These are phyloP conservation scores for Entrophospora sp. DNA, from an alignment of 192 early-diverging fungal species.

Conservation along the genomic window DNA sequence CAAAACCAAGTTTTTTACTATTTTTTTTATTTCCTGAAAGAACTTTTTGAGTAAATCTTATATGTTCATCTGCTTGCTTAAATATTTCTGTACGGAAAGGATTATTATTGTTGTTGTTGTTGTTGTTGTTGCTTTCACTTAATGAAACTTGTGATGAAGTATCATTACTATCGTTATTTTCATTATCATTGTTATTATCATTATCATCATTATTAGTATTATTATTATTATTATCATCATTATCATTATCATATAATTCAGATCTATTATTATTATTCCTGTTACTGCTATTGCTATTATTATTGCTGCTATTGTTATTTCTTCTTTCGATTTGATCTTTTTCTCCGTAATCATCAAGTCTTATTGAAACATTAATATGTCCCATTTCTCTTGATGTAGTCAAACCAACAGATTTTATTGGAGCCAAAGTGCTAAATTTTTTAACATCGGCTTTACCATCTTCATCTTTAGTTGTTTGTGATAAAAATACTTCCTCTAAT, in stretches of 20 bases:
- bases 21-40: constrained; percentile 2
- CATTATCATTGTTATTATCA: background rate
- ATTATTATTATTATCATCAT: too few relatives aligned
- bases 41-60: constrained; percentile 13
- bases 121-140: too few relatives aligned
- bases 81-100: constrained; percentile 14
- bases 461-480: constrained; percentile 12
- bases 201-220: background rate
- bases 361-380: constrained; percentile 12
- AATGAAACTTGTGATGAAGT: too few relatives aligned
- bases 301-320: background rate
- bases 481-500: constrained; percentile 15
- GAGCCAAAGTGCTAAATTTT: constrained; percentile 12
- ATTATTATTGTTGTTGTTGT: background rate
- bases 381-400: constrained; percentile 10
- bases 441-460: constrained; percentile 1
- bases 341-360: constrained; percentile 16
- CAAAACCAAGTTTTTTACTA: background rate
- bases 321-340: background rate
- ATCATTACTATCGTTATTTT: background rate
- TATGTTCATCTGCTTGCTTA: constrained; percentile 17
- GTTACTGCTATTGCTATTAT: too few relatives aligned
- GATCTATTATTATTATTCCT: background rate
- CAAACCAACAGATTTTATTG: constrained; percentile 14
- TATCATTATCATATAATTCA: background rate